These are phyloP conservation scores for Fonsecaea monophora DNA, from an alignment of 2,329 filamentous ascomycete genomes.

Conservation along the genomic window DNA sequence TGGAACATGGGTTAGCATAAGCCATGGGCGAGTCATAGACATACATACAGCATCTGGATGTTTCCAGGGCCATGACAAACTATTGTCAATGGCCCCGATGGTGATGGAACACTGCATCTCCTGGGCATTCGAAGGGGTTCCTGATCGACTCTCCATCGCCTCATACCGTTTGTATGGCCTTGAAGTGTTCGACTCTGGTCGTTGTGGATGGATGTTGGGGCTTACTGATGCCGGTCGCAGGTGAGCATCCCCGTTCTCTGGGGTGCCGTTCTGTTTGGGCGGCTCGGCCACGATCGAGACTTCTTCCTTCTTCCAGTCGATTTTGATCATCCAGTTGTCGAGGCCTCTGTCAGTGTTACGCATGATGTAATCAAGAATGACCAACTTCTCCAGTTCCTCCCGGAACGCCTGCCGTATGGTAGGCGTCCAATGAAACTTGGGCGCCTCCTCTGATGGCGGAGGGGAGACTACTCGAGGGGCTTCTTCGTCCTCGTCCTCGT, in stretches of 20 bases:
- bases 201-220: conserved; percentile 43
- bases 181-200: conserved; percentile 43
- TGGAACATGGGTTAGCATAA: conserved; percentile 40
- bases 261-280: conserved; percentile 65
- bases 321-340: conserved; percentile 99
- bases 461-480: conserved; percentile 50
- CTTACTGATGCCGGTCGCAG: conserved; percentile 68
- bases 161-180: conserved; percentile 77
- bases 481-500: conserved; percentile 62
- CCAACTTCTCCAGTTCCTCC: conserved; percentile 94
- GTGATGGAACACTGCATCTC: conserved; percentile 47
- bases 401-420: conserved; percentile 86
- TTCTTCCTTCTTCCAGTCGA: conserved; percentile 82
- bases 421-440: conserved; percentile 83
- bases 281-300: conserved; percentile 89
- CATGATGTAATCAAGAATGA: conserved; percentile 99
- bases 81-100: conserved; percentile 96
- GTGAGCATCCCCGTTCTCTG: conserved; percentile 59
- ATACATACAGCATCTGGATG: conserved; percentile 81
- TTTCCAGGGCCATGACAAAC: conserved; percentile 98
- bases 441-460: conserved; percentile 52
- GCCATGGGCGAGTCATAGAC: neutral
- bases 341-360: conserved; percentile 94
- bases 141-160: conserved; percentile 74
- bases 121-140: conserved; percentile 57